phyloP scores from a whole-genome alignment of 441 rosid species.

The Melastoma candidum region DNA sequence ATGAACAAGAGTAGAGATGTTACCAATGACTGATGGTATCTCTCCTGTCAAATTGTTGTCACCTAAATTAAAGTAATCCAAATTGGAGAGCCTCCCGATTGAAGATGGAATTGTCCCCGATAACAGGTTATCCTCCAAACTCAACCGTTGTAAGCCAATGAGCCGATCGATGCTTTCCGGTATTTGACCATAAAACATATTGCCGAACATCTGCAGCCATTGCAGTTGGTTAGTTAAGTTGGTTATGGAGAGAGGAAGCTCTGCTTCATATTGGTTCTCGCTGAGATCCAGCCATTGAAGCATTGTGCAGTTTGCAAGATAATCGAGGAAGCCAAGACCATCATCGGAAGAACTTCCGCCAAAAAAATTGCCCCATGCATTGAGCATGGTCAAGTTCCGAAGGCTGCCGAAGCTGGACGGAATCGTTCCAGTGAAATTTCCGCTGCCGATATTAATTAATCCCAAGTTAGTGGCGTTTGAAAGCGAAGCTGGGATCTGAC shows the following conservation, averaged over 20 bases:
- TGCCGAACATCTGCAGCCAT: neutral
- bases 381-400: neutral
- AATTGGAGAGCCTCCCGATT: neutral
- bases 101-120: constrained; percentile 8
- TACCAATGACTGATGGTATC: neutral
- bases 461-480: constrained; percentile 15
- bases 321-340: constrained; percentile 8
- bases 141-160: neutral
- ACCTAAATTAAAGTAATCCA: neutral
- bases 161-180: constrained; percentile 16
- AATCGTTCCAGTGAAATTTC: constrained; percentile 5
- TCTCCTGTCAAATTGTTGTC: constrained; percentile 4
- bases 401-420: neutral
- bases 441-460: fast-evolving
- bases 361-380: neutral
- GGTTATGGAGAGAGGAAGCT: constrained; percentile 19
- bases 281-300: constrained; percentile 11
- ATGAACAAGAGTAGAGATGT: fast-evolving
- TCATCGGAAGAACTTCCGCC: neutral
- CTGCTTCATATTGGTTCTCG: constrained; percentile 17
- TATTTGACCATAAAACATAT: constrained; percentile 14
- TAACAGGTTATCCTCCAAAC: constrained; percentile 1
- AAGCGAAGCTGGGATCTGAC: constrained; percentile 7
- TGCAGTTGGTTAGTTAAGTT: constrained; percentile 21
- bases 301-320: constrained; percentile 20